These are phyloP conservation scores for Exophiala bonariae DNA, from an alignment of 2,329 filamentous ascomycete species.

Conservation along the genomic window DNA sequence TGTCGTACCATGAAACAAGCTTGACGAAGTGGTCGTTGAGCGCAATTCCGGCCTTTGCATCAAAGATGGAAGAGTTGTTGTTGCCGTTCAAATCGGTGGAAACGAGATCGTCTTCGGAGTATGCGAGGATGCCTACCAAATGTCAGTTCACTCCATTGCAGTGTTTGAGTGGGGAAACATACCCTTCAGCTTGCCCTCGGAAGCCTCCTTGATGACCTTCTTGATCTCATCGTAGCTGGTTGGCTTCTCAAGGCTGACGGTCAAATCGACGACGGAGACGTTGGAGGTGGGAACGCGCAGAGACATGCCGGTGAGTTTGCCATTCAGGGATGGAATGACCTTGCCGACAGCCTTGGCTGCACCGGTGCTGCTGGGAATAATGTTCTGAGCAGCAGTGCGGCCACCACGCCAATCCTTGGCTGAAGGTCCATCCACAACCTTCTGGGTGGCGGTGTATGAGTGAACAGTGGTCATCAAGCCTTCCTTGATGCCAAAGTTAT, in stretches of 20 bases:
- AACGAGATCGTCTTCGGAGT: slow-evolving; percentile 97
- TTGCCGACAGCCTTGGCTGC: slow-evolving; percentile 99
- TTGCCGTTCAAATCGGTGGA: slow-evolving; percentile 93
- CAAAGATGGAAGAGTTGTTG: slow-evolving; percentile 94
- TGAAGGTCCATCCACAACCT: slow-evolving; percentile 97
- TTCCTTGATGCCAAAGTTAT: slow-evolving; percentile 96
- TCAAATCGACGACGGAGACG: slow-evolving; percentile 98
- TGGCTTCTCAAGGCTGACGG: slow-evolving; percentile 87
- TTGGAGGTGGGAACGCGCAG: slow-evolving; percentile 99
- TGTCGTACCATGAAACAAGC: slow-evolving; percentile 98
- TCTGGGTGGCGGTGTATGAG: slow-evolving; percentile 99
- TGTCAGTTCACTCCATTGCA: too few species aligned
- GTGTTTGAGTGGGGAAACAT: slow-evolving; percentile 34
- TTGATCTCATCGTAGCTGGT: slow-evolving; percentile 81
- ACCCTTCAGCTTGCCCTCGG: slow-evolving; percentile 85
- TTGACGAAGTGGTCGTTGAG: slow-evolving; percentile 99
- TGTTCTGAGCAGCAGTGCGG: slow-evolving; percentile 98
- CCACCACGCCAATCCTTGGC: slow-evolving; percentile 99
- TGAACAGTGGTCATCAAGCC: slow-evolving; percentile 99
- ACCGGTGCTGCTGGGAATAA: slow-evolving; percentile 98
- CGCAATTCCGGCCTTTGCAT: slow-evolving; percentile 98
- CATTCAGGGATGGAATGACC: slow-evolving; percentile 96
- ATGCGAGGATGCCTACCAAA: slow-evolving; percentile 73
- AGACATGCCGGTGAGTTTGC: slow-evolving; percentile 99
- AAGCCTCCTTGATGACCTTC: slow-evolving; percentile 80